Evolutionary conservation across 257 asterid species (phyloP), one percentile per base, ranked within the genome.

Genomic region (Solanum sejunctum): DNA sequence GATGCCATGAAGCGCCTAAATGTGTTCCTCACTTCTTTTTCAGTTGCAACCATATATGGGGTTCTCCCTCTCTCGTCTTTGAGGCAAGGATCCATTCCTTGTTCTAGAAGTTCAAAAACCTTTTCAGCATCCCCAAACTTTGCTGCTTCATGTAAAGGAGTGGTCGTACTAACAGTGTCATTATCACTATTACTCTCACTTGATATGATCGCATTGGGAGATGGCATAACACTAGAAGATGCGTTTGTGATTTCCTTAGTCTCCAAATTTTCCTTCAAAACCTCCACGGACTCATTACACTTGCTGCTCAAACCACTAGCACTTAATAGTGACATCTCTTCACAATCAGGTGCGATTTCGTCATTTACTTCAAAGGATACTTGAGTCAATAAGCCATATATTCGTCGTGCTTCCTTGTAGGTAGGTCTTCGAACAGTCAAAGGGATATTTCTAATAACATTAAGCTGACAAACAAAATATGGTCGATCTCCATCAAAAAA

Each of bases 1-100:
- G 87, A 90, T 85, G 98, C 99, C 99, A 96, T 95, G 88, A 95
- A 96, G 39, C 99, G 93, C 86, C 99, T 91, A 88, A 96, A 95
- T 83, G 92, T 73, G 87, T 95, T 93, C 80, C 98, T 91, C 78
- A 90, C 98, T 90, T 96, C 98, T 90, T 96, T 96, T 56, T 95
- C 98, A 84, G 83, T 84, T 60, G 96, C 95, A 91, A 95, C 90
- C 93, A 89, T 86, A 88, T 96, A 95, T 1, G 99, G 98, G 10
- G 98, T 96, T 73, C 89, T 94, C 80, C 97, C 97, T 77, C 92
- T 91, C 89, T 93, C 97, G 80, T 95, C 98, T 89, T 87, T 94
- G 45, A 87, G 85, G 87, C 98, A 93, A 57, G 99, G 99, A 93
- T 96, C 97, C 66, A 91, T 83, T 80, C 95, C 99, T 86, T 93